Conservation (phyloP, 768 basidiomycete genomes). For the Pulveroboletus sp. region DNA sequence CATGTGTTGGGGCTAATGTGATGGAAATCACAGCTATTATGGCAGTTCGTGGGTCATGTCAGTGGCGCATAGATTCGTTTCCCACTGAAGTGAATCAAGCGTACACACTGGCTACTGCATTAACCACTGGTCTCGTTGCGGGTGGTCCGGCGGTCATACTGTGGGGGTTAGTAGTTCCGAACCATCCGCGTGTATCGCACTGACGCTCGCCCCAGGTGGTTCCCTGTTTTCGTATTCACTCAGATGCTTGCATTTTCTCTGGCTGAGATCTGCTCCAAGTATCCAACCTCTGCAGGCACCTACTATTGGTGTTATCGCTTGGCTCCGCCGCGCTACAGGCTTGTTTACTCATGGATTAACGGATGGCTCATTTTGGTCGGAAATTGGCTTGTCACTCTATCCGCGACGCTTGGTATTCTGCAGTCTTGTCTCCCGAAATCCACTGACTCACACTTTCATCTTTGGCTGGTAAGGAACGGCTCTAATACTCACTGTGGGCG, state of each 20-base stretch:
- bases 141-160: slow-evolving; percentile 55
- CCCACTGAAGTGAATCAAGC: slow-evolving; percentile 32
- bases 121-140: slow-evolving; percentile 50
- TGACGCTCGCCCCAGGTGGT: slow-evolving; percentile 37
- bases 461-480: slow-evolving; percentile 50
- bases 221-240: slow-evolving; percentile 46
- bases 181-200: not conserved
- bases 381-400: slow-evolving; percentile 62
- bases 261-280: slow-evolving; percentile 57
- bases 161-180: slow-evolving; percentile 44
- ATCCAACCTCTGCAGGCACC: slow-evolving; percentile 58
- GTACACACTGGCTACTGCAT: slow-evolving; percentile 50
- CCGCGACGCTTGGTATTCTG: slow-evolving; percentile 52
- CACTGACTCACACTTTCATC: not conserved
- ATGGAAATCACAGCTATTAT: slow-evolving; percentile 44
- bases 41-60: slow-evolving; percentile 51
- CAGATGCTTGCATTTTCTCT: slow-evolving; percentile 50
- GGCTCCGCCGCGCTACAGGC: slow-evolving; percentile 46
- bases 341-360: slow-evolving; percentile 59
- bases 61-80: not conserved
- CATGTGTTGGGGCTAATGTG: slow-evolving; percentile 1
- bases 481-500: slow-evolving; percentile 57
- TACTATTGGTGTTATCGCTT: slow-evolving; percentile 68
- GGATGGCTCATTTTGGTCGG: slow-evolving; percentile 69
- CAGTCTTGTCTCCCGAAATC: not conserved